A percentile compares a stretch with the other conserved stretches of the same genome.
Conservation (phyloP, 2,329 filamentous ascomycete genomes). For the Elsinoe arachidis region DNA sequence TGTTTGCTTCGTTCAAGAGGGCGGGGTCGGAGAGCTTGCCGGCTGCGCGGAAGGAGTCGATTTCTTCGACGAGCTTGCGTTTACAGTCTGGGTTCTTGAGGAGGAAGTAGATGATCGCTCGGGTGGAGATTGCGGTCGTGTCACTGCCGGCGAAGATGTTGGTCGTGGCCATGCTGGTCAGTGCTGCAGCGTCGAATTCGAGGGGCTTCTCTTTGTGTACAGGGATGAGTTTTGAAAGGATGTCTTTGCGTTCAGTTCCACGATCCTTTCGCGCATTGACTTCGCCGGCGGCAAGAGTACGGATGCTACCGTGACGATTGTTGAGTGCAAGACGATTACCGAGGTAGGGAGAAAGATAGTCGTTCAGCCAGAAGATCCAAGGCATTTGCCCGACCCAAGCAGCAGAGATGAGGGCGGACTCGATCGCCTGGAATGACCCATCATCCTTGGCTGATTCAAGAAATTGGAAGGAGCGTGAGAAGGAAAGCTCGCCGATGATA, state of each 20-base stretch:
- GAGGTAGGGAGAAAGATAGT: conserved; percentile 29
- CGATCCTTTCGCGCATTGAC: conserved; percentile 25
- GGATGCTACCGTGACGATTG: conserved; percentile 27
- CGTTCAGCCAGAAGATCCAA: conserved; percentile 26
- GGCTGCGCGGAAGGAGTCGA: conserved; percentile 22
- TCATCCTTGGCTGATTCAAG: conserved; percentile 28
- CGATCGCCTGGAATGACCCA: conserved; percentile 29
- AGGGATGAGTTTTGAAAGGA: conserved; percentile 30
- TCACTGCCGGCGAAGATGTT: conserved; percentile 37
- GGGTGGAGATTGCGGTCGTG: conserved; percentile 34
- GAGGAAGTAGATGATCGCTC: conserved; percentile 32
- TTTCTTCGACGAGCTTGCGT: conserved; percentile 27
- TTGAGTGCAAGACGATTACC: conserved; percentile 30
- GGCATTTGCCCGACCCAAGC: conserved; percentile 34
- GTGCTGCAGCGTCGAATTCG: conserved; percentile 29
- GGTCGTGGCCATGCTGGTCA: conserved; percentile 31
- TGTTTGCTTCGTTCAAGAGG: conserved; percentile 25
- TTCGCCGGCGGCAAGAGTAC: conserved; percentile 26
- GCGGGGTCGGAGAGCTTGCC: conserved; percentile 25
- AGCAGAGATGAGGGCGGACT: conserved; percentile 26
- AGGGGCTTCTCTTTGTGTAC: conserved; percentile 29
- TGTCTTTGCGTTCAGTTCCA: conserved; percentile 29
- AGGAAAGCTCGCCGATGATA: conserved; percentile 36
- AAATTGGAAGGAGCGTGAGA: conserved; percentile 31
- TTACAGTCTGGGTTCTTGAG: conserved; percentile 27